phyloP scores from a whole-genome alignment of 225 moss, liverwort and hornwort genomes.

The Marchantia paleacea region DNA sequence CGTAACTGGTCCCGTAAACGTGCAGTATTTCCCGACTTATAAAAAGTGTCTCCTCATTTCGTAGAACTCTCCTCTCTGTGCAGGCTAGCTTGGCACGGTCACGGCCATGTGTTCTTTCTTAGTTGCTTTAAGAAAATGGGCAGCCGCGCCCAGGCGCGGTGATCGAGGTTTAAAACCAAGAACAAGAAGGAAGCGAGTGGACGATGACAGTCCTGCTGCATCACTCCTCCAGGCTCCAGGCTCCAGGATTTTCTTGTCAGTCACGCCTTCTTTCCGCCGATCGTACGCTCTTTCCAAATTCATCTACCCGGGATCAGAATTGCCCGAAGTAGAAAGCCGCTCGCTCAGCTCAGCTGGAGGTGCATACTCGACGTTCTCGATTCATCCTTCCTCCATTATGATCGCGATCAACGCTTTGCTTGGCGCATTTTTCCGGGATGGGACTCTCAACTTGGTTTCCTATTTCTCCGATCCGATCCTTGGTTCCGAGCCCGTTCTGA shows the following conservation, averaged over 20 bases:
- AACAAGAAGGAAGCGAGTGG: background rate
- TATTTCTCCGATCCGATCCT: background rate
- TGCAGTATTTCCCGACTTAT: background rate
- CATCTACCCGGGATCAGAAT: background rate
- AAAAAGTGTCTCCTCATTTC: background rate
- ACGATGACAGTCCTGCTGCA: background rate
- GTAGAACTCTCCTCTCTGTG: background rate
- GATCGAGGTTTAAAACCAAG: background rate
- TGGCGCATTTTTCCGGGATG: background rate
- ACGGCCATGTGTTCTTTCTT: background rate
- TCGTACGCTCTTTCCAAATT: background rate
- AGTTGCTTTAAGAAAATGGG: background rate
- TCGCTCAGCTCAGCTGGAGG: no score
- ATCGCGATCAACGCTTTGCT: background rate
- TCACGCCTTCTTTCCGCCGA: background rate
- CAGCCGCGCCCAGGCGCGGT: background rate
- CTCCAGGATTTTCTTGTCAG: background rate
- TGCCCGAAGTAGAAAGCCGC: background rate
- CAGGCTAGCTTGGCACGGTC: background rate
- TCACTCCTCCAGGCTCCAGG: background rate
- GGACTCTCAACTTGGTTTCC: background rate
- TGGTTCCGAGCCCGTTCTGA: background rate
- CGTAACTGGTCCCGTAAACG: background rate
- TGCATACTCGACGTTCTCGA: background rate
- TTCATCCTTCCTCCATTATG: background rate